These are phyloP conservation scores for Ceratocystis papillata DNA, from an alignment of 2,329 filamentous ascomycete species.

Conservation along the genomic window DNA sequence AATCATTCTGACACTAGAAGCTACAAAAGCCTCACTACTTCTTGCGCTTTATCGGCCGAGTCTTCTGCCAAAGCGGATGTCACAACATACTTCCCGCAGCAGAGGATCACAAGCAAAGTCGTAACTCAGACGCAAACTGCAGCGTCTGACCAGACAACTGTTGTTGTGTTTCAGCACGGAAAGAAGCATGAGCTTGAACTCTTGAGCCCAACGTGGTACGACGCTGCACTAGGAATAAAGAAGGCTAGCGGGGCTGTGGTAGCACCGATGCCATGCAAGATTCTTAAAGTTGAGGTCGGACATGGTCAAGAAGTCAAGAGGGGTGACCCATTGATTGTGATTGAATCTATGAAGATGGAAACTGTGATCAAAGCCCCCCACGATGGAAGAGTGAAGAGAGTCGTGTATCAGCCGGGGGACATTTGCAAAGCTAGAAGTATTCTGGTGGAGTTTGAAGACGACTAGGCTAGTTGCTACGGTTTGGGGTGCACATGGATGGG, in stretches of 20 bases:
- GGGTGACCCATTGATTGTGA: slow-evolving; percentile 78
- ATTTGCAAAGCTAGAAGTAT: slow-evolving; percentile 69
- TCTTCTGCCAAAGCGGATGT: slow-evolving; percentile 33
- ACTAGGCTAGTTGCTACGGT: not conserved
- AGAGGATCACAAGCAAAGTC: slow-evolving; percentile 68
- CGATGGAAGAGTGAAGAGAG: slow-evolving; percentile 57
- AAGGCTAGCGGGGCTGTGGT: slow-evolving; percentile 72
- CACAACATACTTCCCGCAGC: slow-evolving; percentile 69
- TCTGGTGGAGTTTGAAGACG: slow-evolving; percentile 59
- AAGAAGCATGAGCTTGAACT: slow-evolving; percentile 48
- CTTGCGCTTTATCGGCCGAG: slow-evolving; percentile 21
- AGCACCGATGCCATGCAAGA: slow-evolving; percentile 96
- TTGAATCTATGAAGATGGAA: slow-evolving; percentile 87
- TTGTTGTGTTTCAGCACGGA: slow-evolving; percentile 68
- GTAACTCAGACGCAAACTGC: slow-evolving; percentile 40
- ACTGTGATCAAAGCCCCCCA: slow-evolving; percentile 71
- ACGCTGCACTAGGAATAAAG: slow-evolving; percentile 75
- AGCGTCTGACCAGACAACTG: slow-evolving; percentile 19
- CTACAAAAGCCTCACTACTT: slow-evolving; percentile 2
- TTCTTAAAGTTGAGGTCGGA: slow-evolving; percentile 75
- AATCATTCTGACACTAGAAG: not conserved
- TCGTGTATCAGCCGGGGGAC: slow-evolving; percentile 66
- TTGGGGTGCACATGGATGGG: no score
- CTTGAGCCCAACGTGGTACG: slow-evolving; percentile 64
- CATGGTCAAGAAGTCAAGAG: slow-evolving; percentile 76